Evolutionary conservation across 2,329 filamentous ascomycete genomes (phyloP), one percentile per base, ranked within the genome.

Genomic region (Xylaria sp.): DNA sequence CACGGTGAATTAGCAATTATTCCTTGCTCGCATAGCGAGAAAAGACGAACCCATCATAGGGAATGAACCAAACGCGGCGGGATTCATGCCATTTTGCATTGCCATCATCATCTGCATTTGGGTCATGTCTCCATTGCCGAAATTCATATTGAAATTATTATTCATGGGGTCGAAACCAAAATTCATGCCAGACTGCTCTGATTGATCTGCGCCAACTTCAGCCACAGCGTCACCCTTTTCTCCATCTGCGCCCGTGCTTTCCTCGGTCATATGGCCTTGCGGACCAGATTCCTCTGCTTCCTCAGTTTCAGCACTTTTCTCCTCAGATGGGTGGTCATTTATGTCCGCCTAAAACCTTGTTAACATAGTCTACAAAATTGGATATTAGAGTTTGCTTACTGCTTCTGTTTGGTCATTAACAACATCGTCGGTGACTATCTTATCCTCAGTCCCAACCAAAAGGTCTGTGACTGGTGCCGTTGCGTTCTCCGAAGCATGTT

Each of bases 41-140:
- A 27, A 39, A 34, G 27, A 57, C 57, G 65, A 88, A 98, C 94
- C 92, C 92, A 98, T 97, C 89, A 95, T 93, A 61, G 91, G 85
- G 76, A 90, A 90, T 69, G 82, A 83, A 66, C 84, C 84, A 75
- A 89, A 90, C 2, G 81, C 81, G 72, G 82, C 84, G 34, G 83
- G 79, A 53, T 83, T 83, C 86, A 90, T 90, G 73, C 88, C 87
- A 75, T 91, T 87, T 81, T 92, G 86, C 91, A 93, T 87, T 80
- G 89, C 84, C 89, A 92, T 91, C 90, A 93, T 88, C 89, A 89
- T 88, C 79, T 93, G 91, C 89, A 94, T 93, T 84, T 92, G 89
- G 77, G 89, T 91, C 80, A 92, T 90, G 75, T 91, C 89, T 66
- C 86, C 87, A 70, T 85, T 85, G 75, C 87, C 88, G 77, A 86